A percentile compares a stretch with the other conserved stretches of the same genome.
phyloP scores from a whole-genome alignment of 148 eudicot species.

The Chenopodium berlandieri region DNA sequence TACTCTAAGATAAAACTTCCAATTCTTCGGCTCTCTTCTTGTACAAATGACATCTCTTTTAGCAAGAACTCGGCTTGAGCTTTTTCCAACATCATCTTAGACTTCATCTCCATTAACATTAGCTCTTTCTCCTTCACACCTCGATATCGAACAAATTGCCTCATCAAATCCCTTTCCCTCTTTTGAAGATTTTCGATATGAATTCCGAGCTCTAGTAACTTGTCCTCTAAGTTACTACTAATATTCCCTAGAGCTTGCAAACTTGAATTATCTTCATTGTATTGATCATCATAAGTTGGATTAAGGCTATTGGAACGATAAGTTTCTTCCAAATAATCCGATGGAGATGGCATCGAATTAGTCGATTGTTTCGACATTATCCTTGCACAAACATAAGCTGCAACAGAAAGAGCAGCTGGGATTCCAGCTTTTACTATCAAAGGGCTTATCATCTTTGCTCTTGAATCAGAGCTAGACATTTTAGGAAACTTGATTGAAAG shows the following conservation, averaged over 20 bases:
- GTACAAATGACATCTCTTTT: constrained; percentile 32
- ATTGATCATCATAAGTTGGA: constrained; percentile 11
- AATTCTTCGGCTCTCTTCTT: constrained; percentile 32
- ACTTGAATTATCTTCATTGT: background rate
- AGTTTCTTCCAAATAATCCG: background rate
- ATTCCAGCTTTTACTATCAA: constrained; percentile 44
- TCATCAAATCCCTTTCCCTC: constrained; percentile 30
- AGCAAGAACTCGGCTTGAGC: constrained; percentile 38
- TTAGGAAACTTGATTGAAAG: background rate
- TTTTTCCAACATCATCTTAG: constrained; percentile 35
- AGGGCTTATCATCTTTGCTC: constrained; percentile 39
- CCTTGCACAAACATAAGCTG: constrained; percentile 38
- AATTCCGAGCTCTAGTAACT: constrained; percentile 29
- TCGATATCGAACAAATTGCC: constrained; percentile 33
- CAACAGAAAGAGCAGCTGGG: constrained; percentile 42
- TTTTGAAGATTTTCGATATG: constrained; percentile 38
- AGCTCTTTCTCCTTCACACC: constrained; percentile 45
- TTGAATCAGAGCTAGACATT: constrained; percentile 37
- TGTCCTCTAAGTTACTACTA: constrained; percentile 28
- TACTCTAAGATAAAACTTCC: constrained; percentile 34
- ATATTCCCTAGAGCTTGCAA: background rate
- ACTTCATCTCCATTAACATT: constrained; percentile 36
- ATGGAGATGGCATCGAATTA: background rate
- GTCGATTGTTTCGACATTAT: constrained; percentile 21
- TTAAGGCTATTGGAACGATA: constrained; percentile 13